A percentile compares a stretch with the other conserved stretches of the same genome.
These are phyloP conservation scores for Thoreauomyces humboldtii DNA, from an alignment of 192 early-diverging fungal species.

Conservation along the genomic window DNA sequence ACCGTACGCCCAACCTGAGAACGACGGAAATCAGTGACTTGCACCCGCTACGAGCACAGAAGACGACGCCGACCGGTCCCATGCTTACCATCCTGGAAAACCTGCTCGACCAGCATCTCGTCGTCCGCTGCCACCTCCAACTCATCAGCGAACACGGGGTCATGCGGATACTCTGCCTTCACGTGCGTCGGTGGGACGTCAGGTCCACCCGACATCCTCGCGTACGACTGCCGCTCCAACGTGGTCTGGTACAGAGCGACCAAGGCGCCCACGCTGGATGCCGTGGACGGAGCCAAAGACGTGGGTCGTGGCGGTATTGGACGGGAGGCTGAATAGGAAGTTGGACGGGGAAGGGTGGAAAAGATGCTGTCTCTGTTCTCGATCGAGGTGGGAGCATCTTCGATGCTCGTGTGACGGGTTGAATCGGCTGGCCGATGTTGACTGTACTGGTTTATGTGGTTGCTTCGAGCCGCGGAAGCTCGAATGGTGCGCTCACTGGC, in stretches of 20 bases:
- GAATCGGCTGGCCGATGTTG: too few species aligned
- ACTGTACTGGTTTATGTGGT: too few species aligned
- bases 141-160: conserved; percentile 14
- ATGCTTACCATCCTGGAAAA: conserved; percentile 21
- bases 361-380: too few species aligned
- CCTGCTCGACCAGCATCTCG: conserved; percentile 20
- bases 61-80: neutral
- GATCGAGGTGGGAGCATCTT: too few species aligned
- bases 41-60: too few species aligned
- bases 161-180: neutral
- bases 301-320: too few species aligned
- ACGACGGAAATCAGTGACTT: too few species aligned
- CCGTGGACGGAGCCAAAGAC: neutral
- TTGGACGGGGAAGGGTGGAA: too few species aligned
- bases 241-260: conserved; percentile 7
- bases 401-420: too few species aligned
- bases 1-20: conserved; percentile 21
- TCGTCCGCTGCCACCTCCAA: conserved; percentile 11
- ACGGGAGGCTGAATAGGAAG: too few species aligned
- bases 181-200: neutral
- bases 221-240: neutral
- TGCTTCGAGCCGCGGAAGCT: too few species aligned
- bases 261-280: neutral
- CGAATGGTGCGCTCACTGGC: too few species aligned
- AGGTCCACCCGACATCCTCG: neutral